phyloP scores from a whole-genome alignment of 768 basidiomycete species.

The Leccinum truebloodii region DNA sequence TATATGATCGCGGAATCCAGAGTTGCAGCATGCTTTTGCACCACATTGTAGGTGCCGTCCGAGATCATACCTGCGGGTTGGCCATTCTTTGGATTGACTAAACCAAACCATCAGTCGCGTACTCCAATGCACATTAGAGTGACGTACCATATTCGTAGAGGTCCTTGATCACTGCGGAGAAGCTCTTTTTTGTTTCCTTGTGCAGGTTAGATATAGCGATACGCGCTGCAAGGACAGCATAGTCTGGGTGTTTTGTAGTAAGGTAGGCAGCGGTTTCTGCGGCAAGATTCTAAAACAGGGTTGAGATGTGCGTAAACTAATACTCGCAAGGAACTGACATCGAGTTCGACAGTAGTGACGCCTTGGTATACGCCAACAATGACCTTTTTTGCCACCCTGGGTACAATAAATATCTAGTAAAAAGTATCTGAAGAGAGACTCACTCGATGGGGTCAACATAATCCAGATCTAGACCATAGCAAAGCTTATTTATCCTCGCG shows the following conservation, averaged over 20 bases:
- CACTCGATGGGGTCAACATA: slow-evolving; percentile 91
- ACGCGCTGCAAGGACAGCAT: slow-evolving; percentile 96
- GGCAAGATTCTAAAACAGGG: slow-evolving; percentile 73
- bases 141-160: slow-evolving; percentile 81
- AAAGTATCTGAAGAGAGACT: neutral
- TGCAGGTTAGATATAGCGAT: slow-evolving; percentile 99
- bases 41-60: slow-evolving; percentile 77
- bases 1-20: slow-evolving; percentile 97
- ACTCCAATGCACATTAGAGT: neutral
- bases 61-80: slow-evolving; percentile 89
- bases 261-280: slow-evolving; percentile 97
- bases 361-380: slow-evolving; percentile 92
- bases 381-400: slow-evolving; percentile 88
- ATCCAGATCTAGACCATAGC: slow-evolving; percentile 92
- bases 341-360: slow-evolving; percentile 96
- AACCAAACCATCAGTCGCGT: neutral
- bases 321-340: slow-evolving; percentile 54
- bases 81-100: slow-evolving; percentile 96
- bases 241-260: slow-evolving; percentile 97
- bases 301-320: slow-evolving; percentile 5
- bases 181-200: slow-evolving; percentile 98
- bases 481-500: slow-evolving; percentile 83
- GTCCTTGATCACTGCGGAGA: slow-evolving; percentile 90
- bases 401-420: slow-evolving; percentile 8
- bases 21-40: slow-evolving; percentile 75